Conservation (phyloP, 495 filamentous ascomycete genomes). For the Cetradonia linearis region DNA sequence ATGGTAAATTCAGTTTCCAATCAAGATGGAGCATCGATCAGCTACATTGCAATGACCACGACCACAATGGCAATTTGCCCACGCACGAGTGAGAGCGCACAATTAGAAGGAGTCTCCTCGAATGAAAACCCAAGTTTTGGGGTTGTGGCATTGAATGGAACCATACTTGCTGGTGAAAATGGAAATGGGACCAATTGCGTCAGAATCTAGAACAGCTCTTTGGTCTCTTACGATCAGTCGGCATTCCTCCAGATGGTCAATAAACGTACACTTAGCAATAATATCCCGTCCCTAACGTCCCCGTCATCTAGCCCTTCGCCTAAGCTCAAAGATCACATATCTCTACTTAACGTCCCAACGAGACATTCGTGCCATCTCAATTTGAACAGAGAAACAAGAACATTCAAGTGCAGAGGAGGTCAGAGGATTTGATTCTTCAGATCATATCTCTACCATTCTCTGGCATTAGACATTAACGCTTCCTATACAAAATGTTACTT, state of each 20-base stretch:
- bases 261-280: background rate
- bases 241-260: background rate
- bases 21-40: slow-evolving; percentile 47
- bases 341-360: background rate
- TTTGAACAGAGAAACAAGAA: background rate
- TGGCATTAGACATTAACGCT: background rate
- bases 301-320: background rate
- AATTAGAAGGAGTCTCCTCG: slow-evolving; percentile 24
- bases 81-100: slow-evolving; percentile 37
- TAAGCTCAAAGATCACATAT: background rate
- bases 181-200: slow-evolving; percentile 57
- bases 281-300: background rate
- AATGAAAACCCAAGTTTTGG: slow-evolving; percentile 28
- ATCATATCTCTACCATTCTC: background rate
- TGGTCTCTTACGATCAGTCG: background rate
- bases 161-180: slow-evolving; percentile 72
- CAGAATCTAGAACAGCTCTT: slow-evolving; percentile 25
- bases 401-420: background rate
- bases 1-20: background rate
- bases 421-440: background rate
- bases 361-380: background rate
- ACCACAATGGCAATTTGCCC: slow-evolving; percentile 60
- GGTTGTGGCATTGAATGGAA: slow-evolving; percentile 61
- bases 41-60: slow-evolving; percentile 72
- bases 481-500: no score